Conservation (phyloP, 352 stramenopile genomes). For the Phytophthora hybrid region DNA sequence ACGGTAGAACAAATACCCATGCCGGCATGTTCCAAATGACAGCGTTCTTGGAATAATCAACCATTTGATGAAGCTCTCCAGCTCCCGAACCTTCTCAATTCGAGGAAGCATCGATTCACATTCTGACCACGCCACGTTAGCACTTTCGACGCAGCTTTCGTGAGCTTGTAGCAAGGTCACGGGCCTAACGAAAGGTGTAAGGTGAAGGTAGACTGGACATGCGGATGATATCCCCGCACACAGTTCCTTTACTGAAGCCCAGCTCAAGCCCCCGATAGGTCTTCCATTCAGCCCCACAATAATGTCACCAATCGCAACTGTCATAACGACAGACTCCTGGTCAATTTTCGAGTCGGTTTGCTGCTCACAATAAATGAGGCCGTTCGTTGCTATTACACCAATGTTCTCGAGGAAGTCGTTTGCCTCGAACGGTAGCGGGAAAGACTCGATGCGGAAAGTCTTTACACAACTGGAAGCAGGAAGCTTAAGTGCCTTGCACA, state of each 20-base stretch:
- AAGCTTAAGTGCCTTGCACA: slow-evolving; percentile 42
- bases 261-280: slow-evolving; percentile 52
- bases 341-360: slow-evolving; percentile 11
- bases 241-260: slow-evolving; percentile 51
- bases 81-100: slow-evolving; percentile 51
- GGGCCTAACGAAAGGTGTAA: slow-evolving; percentile 38
- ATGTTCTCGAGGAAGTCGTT: slow-evolving; percentile 48
- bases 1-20: slow-evolving; percentile 65
- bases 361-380: slow-evolving; percentile 47
- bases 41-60: slow-evolving; percentile 69
- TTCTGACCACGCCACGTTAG: slow-evolving; percentile 73
- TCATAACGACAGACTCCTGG: slow-evolving; percentile 10
- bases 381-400: slow-evolving; percentile 49
- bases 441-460: slow-evolving; percentile 41
- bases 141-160: slow-evolving; percentile 61
- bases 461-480: slow-evolving; percentile 42
- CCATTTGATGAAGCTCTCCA: slow-evolving; percentile 75
- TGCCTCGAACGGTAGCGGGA: slow-evolving; percentile 54
- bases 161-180: slow-evolving; percentile 58
- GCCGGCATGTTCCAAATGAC: slow-evolving; percentile 62
- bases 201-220: slow-evolving; percentile 59
- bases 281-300: slow-evolving; percentile 76
- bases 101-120: slow-evolving; percentile 58
- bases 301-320: slow-evolving; percentile 53
- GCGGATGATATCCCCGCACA: slow-evolving; percentile 43